Base-by-base conservation (phyloP, 2,329 filamentous ascomycete species). In the Chalara sp. region DNA sequence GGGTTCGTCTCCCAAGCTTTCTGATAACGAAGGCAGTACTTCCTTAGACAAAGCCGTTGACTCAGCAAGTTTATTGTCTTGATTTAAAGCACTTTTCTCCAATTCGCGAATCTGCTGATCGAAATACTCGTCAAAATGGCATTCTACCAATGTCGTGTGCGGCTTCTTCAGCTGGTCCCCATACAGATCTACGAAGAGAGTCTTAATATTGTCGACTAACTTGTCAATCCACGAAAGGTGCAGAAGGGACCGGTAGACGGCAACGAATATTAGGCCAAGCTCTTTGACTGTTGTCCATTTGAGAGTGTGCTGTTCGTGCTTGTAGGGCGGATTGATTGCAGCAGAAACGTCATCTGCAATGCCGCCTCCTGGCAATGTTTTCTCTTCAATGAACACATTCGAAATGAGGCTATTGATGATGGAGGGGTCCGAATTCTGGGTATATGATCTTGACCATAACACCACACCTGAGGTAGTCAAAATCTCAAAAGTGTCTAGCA, bases 381-480 rank as follows among this genome's bases (percentile, higher is more conserved):
- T 91, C 74, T 96, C 92, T 72, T 99, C 93, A 65, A 99, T 96
- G 68, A 99, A 96, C 65, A 96, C 89, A 70, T 97, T 90, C 67
- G 85, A 84, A 70, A 99, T 96, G 69, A 99, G 85, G 74, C 82
- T 87, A 75, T 99, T 96, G 75, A 99, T 84, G 58, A 96, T 77
- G 61, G 86, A 83, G 42, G 87, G 80, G n/a, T 37, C 35, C 66
- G 83, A 90, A 65, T 95, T 83, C 2, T 86, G 79, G 49, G 85
- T 83, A 68, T 92, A 96, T 30, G 83, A 86, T 67, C 87, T 86
- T 55, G 92, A 96, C 93, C 93, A 99, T 50, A 99, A 81, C 52
- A 99, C 93, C 56, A 99, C 91, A 51, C 93, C 93, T 4, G 91
- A 95, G 37, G 92, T 95, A 54, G 92, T 96, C 55, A 99, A 72